Percentiles rank a stretch among this genome's conserved stretches.
These are phyloP conservation scores for Diaporthe citrichinensis DNA, from an alignment of 2,329 filamentous ascomycete species.

Conservation along the genomic window DNA sequence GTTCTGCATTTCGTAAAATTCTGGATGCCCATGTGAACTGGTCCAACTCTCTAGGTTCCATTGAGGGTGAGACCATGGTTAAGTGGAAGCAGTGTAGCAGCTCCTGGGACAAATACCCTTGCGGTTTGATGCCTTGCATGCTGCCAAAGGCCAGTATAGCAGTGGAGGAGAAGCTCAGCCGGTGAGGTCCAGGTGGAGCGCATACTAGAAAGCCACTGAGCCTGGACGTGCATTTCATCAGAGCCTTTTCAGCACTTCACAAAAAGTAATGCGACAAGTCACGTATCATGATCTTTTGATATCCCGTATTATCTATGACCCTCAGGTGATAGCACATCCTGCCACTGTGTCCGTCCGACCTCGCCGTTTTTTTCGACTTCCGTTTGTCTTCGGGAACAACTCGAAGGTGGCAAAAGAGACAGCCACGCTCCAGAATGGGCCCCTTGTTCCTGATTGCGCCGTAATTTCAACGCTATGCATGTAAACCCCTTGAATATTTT, in stretches of 20 bases:
- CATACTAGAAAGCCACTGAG: background rate
- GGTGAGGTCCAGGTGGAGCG: background rate
- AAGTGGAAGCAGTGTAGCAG: background rate
- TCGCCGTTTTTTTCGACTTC: background rate
- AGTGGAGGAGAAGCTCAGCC: background rate
- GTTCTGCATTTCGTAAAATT: background rate
- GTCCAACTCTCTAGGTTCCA: slow-evolving; percentile 18
- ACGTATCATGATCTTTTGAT: background rate
- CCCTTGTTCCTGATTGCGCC: slow-evolving; percentile 9
- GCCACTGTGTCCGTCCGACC: background rate
- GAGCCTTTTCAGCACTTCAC: background rate
- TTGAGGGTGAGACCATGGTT: background rate
- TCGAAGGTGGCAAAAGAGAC: background rate
- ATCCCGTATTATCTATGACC: background rate
- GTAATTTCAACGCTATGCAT: slow-evolving; percentile 62
- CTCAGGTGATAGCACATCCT: background rate
- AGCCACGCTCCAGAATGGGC: background rate
- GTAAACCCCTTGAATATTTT: background rate
- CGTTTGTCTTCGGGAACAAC: background rate
- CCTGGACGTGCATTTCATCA: background rate
- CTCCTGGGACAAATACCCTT: background rate
- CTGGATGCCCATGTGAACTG: background rate
- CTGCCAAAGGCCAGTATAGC: background rate
- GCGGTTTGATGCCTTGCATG: too few relatives aligned
- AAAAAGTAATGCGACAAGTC: background rate